These are phyloP conservation scores for Aspergillus sp. DNA, from an alignment of 2,329 filamentous ascomycete species.

Conservation along the genomic window DNA sequence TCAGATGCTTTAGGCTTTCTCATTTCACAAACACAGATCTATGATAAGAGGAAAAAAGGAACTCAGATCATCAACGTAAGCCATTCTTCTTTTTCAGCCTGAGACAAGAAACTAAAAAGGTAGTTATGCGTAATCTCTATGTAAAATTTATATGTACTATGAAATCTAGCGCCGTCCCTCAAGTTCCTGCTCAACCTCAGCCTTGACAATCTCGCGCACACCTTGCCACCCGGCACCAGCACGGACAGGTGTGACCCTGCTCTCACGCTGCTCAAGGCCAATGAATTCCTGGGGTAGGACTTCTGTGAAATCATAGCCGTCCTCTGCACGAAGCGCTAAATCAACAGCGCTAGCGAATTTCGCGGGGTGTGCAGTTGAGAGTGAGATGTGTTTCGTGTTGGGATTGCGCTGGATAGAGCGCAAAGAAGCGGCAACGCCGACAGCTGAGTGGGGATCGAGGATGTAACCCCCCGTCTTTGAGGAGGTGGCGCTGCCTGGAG, in stretches of 20 bases:
- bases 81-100: background rate
- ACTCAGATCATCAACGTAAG: background rate
- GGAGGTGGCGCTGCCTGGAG: conserved; percentile 31
- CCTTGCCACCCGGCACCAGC: conserved; percentile 67
- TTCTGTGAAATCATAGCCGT: conserved; percentile 71
- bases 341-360: conserved; percentile 90
- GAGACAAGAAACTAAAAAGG: background rate
- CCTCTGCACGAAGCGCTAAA: conserved; percentile 67
- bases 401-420: conserved; percentile 63
- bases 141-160: background rate
- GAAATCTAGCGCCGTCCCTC: conserved; percentile 25
- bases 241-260: conserved; percentile 67
- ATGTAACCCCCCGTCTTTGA: conserved; percentile 66
- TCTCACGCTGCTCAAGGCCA: conserved; percentile 74
- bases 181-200: conserved; percentile 60
- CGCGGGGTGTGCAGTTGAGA: conserved; percentile 92
- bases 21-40: background rate
- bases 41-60: background rate
- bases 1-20: background rate
- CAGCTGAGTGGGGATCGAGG: conserved; percentile 88
- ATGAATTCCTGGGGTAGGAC: conserved; percentile 81
- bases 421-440: conserved; percentile 75
- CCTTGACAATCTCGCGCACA: conserved; percentile 72
- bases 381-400: conserved; percentile 68
- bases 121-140: background rate